Evolutionary conservation across 805 yeast genomes (phyloP).

Genomic region (Helenozyma rhizophorensis): DNA sequence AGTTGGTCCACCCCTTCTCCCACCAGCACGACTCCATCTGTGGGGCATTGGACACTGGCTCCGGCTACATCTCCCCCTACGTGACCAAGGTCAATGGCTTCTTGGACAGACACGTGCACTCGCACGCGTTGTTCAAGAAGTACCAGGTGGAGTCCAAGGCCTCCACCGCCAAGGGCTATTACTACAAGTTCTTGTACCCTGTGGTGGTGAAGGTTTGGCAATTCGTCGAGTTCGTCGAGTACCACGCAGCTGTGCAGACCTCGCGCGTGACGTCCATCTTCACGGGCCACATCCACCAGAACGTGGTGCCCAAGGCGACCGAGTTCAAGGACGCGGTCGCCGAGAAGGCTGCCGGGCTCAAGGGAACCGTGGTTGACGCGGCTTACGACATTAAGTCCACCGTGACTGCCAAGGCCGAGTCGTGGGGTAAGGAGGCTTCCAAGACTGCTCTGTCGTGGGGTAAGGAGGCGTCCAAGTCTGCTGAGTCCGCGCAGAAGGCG

Average conservation of each 20-base stretch:
- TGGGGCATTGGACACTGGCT: constrained; percentile 27
- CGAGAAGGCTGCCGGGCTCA: constrained; percentile 4
- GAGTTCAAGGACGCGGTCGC: constrained; percentile 9
- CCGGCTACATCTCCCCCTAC: constrained; percentile 28
- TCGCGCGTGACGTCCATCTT: constrained; percentile 14
- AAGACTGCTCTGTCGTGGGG: constrained; percentile 1
- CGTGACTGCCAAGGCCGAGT: not conserved
- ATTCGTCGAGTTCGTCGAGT: constrained; percentile 31
- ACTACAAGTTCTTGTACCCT: constrained; percentile 27
- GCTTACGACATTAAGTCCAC: not conserved
- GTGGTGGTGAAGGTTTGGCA: constrained; percentile 28
- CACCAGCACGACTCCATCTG: constrained; percentile 34
- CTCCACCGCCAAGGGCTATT: constrained; percentile 17
- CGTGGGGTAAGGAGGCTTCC: not conserved
- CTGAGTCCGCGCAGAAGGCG: not conserved
- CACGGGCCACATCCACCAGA: constrained; percentile 16
- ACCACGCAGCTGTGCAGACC: constrained; percentile 24
- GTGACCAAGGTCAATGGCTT: constrained; percentile 20
- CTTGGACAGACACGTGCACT: constrained; percentile 35
- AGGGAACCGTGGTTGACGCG: constrained; percentile 1
- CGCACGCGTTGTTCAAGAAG: constrained; percentile 31
- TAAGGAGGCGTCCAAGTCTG: not conserved
- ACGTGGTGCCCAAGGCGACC: constrained; percentile 16
- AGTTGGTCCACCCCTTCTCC: constrained; percentile 35
- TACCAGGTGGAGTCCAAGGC: constrained; percentile 28